Evolutionary conservation across 306 rosid species (phyloP), one percentile per base, ranked within the genome.

Genomic region (Dalbergia cultrata): DNA sequence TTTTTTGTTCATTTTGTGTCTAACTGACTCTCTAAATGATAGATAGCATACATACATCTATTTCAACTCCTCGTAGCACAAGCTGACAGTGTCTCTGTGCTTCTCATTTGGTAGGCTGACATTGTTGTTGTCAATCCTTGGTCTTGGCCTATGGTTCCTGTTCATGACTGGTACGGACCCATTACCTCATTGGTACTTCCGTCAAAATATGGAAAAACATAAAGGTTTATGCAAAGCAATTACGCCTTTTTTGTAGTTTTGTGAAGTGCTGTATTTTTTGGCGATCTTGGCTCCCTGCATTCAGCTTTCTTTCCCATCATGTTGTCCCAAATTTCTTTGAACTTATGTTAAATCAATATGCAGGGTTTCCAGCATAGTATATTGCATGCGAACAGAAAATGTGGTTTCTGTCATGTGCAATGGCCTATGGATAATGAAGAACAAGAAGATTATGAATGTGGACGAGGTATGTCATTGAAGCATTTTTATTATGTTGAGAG

Each of bases 351-450:
- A 60, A 22, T 41, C 59, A 77, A 44, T 33, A 18, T 80, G 90
- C 94, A 94, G 98, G 86, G 85, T 92, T 83, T 94, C 97, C 54
- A 88, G 89, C 89, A 85, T 94, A 33, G 97, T 94, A 17, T 92
- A 92, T 75, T 75, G 90, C 80, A 90, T 94, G 97, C 86, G 97
- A 76, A 89, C 93, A 52, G 94, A 94, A 87, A 92, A 92, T 65
- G 84, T 91, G 75, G 85, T 82, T 41, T 86, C 94, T 74, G 91
- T 94, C 47, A 94, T 94, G 90, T 94, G 97, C 91, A 89, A 92
- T 34, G 97, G 98, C 26, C 77, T 18, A 37, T 94, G 97, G 98
- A 92, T 94, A 80, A 91, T 92, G 97, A 89, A 86, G 89, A 85
- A 92, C 76, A 91, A 88, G 90, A 94, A 87, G 93, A 89, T 91